Percentiles rank a stretch among this genome's conserved stretches.
Conservation (phyloP, 2,329 filamentous ascomycete genomes). For the Lachnellula suecica region DNA sequence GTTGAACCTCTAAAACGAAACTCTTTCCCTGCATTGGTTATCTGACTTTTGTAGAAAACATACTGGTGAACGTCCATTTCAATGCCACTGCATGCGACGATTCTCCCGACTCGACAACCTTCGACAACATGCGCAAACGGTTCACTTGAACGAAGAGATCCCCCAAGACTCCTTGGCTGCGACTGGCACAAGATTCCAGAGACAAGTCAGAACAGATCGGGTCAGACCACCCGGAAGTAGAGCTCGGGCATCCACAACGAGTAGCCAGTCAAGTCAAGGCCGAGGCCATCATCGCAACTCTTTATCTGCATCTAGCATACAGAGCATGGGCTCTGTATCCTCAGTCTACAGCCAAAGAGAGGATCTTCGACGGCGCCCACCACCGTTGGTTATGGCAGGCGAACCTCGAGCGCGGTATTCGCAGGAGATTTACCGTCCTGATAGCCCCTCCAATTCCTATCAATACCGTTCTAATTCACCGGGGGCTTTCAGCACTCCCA, state of each 20-base stretch:
- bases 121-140: slow-evolving; percentile 94
- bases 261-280: slow-evolving; percentile 68
- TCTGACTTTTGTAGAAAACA: slow-evolving; percentile 70
- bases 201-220: slow-evolving; percentile 85
- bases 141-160: slow-evolving; percentile 97
- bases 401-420: slow-evolving; percentile 67
- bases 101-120: slow-evolving; percentile 96
- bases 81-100: slow-evolving; percentile 89
- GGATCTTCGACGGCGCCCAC: slow-evolving; percentile 70
- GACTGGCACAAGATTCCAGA: slow-evolving; percentile 86
- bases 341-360: slow-evolving; percentile 50
- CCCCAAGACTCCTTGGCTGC: slow-evolving; percentile 91
- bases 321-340: slow-evolving; percentile 57
- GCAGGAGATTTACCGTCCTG: slow-evolving; percentile 63
- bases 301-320: slow-evolving; percentile 82
- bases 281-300: slow-evolving; percentile 81
- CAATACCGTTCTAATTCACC: slow-evolving; percentile 68
- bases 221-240: slow-evolving; percentile 72
- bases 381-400: slow-evolving; percentile 78
- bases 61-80: slow-evolving; percentile 93
- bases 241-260: slow-evolving; percentile 74
- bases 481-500: slow-evolving; percentile 77
- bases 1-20: too few relatives aligned
- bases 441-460: slow-evolving; percentile 58
- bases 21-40: slow-evolving; percentile 6